A percentile compares a stretch with the other conserved stretches of the same genome.
phyloP scores from a whole-genome alignment of 2,329 filamentous ascomycete species.

The Cladosporium sp. region DNA sequence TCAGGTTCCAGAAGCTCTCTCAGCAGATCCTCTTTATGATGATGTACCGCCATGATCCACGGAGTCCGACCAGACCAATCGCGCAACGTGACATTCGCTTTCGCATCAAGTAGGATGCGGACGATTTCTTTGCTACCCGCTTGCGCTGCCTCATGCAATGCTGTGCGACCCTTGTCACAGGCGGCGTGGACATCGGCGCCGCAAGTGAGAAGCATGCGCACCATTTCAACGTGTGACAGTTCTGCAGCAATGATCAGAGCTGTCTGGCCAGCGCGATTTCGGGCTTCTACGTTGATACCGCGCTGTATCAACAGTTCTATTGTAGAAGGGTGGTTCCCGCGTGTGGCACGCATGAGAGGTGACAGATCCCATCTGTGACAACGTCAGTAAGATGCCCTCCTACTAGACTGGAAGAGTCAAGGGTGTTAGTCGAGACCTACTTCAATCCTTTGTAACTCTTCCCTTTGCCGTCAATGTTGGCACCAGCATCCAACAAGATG shows the following conservation, averaged over 20 bases:
- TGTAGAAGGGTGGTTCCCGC: neutral
- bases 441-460: neutral
- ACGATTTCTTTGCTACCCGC: conserved; percentile 2
- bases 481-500: conserved; percentile 9
- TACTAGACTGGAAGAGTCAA: too few species aligned
- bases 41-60: conserved; percentile 8
- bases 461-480: conserved; percentile 2
- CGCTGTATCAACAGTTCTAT: neutral
- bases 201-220: conserved; percentile 7
- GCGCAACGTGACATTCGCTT: neutral
- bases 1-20: neutral
- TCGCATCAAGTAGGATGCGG: neutral
- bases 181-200: conserved; percentile 9
- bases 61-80: neutral
- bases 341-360: conserved; percentile 1
- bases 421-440: too few species aligned
- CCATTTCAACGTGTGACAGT: neutral
- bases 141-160: neutral
- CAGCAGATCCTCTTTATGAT: neutral
- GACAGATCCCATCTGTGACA: neutral
- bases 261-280: neutral
- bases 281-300: neutral
- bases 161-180: neutral
- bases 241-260: neutral
- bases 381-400: neutral